These are phyloP conservation scores for Entophlyctis helioformis DNA, from an alignment of 192 early-diverging fungal species.

Conservation along the genomic window DNA sequence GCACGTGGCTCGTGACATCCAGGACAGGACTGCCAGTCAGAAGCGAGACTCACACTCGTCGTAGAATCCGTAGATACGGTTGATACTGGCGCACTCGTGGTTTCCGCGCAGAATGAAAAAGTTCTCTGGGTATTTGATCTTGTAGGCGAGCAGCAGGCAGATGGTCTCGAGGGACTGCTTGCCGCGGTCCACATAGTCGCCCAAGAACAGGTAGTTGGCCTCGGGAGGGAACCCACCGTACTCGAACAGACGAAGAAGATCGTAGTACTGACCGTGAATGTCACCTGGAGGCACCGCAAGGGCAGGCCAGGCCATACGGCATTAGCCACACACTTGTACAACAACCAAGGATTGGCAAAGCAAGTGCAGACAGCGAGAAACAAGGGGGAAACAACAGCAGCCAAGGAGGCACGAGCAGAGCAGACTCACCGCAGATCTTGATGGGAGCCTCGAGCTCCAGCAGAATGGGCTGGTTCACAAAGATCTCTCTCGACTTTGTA, in stretches of 20 bases:
- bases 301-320: slow-evolving; percentile 14
- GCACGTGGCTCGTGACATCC: too few species aligned
- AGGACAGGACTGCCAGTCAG: too few species aligned
- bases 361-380: slow-evolving; percentile 1
- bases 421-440: slow-evolving; percentile 78
- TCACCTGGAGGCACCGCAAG: slow-evolving; percentile 41
- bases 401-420: background rate
- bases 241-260: slow-evolving; percentile 88
- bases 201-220: slow-evolving; percentile 93
- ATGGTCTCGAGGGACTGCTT: slow-evolving; percentile 98
- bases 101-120: slow-evolving; percentile 98
- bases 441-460: slow-evolving; percentile 90
- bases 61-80: slow-evolving; percentile 97
- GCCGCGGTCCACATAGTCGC: slow-evolving; percentile 96
- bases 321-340: too few species aligned
- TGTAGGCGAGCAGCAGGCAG: slow-evolving; percentile 92
- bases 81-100: slow-evolving; percentile 95
- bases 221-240: slow-evolving; percentile 94
- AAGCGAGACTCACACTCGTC: slow-evolving; percentile 89
- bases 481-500: slow-evolving; percentile 86
- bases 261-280: slow-evolving; percentile 96
- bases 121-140: slow-evolving; percentile 99
- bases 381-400: background rate
- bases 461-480: slow-evolving; percentile 85
- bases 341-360: slow-evolving; percentile 25